Evolutionary conservation across 331 rosid genomes (phyloP).

Genomic region (Pyrus hybrid): DNA sequence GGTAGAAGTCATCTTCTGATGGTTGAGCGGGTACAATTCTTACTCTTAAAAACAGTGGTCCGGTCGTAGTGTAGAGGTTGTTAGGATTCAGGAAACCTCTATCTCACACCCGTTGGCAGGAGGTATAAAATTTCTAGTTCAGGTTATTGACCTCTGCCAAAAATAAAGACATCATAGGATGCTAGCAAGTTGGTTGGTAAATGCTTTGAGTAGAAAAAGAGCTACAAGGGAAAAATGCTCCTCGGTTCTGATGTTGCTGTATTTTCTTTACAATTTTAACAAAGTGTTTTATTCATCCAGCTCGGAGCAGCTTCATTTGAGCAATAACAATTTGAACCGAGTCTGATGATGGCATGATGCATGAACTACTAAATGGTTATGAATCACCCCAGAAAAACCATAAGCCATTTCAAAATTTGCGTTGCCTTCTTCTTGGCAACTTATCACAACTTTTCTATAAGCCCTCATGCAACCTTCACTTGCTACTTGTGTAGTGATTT

Average conservation of each 20-base stretch:
- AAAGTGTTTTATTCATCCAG: constrained; percentile 29
- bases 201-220: background rate
- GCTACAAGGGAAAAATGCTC: background rate
- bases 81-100: background rate
- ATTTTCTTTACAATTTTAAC: constrained; percentile 15
- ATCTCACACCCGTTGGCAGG: background rate
- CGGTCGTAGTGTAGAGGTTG: background rate
- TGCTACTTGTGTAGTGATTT: background rate
- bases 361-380: constrained; percentile 25
- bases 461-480: background rate
- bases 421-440: constrained; percentile 78
- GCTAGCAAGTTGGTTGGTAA: no score
- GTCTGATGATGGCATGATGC: constrained; percentile 27
- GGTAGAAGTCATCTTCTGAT: background rate
- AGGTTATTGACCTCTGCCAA: background rate
- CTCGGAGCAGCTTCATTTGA: no score
- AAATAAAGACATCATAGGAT: no score
- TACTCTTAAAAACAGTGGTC: background rate
- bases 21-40: background rate
- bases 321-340: no score
- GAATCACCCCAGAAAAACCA: constrained; percentile 20
- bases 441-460: constrained; percentile 9
- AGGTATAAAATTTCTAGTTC: no score
- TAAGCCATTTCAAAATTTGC: constrained; percentile 58
- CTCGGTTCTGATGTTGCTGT: constrained; percentile 1